These are phyloP conservation scores for Wakefieldia striispora DNA, from an alignment of 768 basidiomycete genomes.

Conservation along the genomic window DNA sequence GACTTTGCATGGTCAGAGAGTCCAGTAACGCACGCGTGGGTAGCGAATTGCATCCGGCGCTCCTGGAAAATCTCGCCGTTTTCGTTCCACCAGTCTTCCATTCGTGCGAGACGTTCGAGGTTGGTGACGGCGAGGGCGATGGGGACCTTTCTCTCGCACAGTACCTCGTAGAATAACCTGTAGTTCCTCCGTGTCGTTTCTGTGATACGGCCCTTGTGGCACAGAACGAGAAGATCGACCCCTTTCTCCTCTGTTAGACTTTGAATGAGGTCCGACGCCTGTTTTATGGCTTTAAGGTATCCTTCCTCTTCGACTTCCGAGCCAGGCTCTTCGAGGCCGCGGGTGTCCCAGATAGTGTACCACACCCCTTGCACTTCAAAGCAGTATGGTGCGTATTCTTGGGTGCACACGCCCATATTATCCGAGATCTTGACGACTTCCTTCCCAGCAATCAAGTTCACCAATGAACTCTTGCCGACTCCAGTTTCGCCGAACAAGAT, in stretches of 20 bases:
- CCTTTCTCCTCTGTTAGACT: background rate
- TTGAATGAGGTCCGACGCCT: background rate
- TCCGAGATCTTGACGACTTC: background rate
- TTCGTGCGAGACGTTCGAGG: background rate
- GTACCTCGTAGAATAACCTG: constrained; percentile 2
- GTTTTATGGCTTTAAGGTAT: background rate
- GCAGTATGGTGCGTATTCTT: background rate
- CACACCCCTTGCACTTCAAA: background rate
- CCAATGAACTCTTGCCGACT: constrained; percentile 2
- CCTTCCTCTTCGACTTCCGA: background rate
- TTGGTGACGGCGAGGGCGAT: constrained; percentile 2
- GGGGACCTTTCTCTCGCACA: background rate
- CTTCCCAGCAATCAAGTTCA: constrained; percentile 2
- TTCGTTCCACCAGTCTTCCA: constrained; percentile 5
- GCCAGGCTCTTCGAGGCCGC: background rate
- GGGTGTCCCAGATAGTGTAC: constrained; percentile 5
- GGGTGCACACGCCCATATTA: background rate
- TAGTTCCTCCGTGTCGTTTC: background rate
- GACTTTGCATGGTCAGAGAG: background rate
- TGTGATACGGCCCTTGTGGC: background rate
- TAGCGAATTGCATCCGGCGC: background rate
- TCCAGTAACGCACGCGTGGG: constrained; percentile 3
- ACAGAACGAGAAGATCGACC: constrained; percentile 4
- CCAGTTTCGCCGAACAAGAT: constrained; percentile 3
- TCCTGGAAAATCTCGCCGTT: background rate